Evolutionary conservation across 148 eudicot genomes (phyloP).

Genomic region (Linanthus parryae): DNA sequence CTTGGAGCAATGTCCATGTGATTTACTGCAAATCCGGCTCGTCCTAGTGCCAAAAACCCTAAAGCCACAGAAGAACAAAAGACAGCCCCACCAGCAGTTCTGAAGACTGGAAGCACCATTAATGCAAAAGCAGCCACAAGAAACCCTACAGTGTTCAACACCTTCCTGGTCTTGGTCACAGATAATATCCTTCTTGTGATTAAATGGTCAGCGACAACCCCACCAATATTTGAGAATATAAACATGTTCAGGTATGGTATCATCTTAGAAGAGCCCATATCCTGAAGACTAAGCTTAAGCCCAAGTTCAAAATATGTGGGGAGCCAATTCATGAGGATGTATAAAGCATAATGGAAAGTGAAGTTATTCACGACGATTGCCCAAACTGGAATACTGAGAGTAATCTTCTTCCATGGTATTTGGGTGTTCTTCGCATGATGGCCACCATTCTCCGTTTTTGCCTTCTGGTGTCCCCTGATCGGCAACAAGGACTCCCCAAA

Average conservation of each 20-base stretch:
- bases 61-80: slow-evolving; percentile 92
- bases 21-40: slow-evolving; percentile 97
- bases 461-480: slow-evolving; percentile 42
- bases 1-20: slow-evolving; percentile 98
- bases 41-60: slow-evolving; percentile 90
- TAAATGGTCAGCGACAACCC: slow-evolving; percentile 76
- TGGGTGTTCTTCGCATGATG: slow-evolving; percentile 26
- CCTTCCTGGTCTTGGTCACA: slow-evolving; percentile 66
- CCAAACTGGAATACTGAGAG: slow-evolving; percentile 78
- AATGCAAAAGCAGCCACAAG: slow-evolving; percentile 71
- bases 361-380: slow-evolving; percentile 91
- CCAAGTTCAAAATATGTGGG: slow-evolving; percentile 93
- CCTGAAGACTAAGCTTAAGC: slow-evolving; percentile 80
- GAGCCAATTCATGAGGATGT: slow-evolving; percentile 95
- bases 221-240: slow-evolving; percentile 25
- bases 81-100: slow-evolving; percentile 72
- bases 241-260: slow-evolving; percentile 21
- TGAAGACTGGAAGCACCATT: slow-evolving; percentile 59
- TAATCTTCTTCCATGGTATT: slow-evolving; percentile 77
- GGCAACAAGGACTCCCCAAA: slow-evolving; percentile 78
- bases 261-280: slow-evolving; percentile 70
- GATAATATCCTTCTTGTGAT: slow-evolving; percentile 64
- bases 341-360: slow-evolving; percentile 91
- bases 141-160: slow-evolving; percentile 77
- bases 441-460: slow-evolving; percentile 47